Percentiles rank a stretch among this genome's conserved stretches.
Conservation (phyloP, 495 filamentous ascomycete genomes). For the Hypoxylon trugodes region DNA sequence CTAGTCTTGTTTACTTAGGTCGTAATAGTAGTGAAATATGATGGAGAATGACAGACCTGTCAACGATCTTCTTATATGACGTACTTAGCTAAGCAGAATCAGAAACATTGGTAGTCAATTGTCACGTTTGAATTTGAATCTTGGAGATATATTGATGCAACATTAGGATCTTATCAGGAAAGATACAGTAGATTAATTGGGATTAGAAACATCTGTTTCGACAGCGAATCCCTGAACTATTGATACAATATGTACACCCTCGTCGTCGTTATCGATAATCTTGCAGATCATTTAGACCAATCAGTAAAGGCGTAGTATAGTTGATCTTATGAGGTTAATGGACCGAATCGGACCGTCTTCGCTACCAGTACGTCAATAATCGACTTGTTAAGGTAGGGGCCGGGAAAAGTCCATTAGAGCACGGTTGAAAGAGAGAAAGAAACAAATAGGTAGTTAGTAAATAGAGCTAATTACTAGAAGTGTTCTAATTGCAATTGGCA, state of each 20-base stretch:
- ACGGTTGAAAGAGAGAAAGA: background rate
- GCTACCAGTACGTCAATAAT: conserved; percentile 5
- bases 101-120: too few relatives aligned
- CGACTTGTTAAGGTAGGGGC: background rate
- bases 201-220: conserved; percentile 10
- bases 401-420: background rate
- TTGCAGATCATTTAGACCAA: conserved; percentile 20
- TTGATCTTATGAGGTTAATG: conserved; percentile 9
- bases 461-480: too few relatives aligned
- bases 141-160: too few relatives aligned
- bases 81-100: background rate
- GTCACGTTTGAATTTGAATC: too few relatives aligned
- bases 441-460: background rate
- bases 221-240: background rate
- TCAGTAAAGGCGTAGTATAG: background rate
- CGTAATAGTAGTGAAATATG: too few relatives aligned
- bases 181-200: too few relatives aligned
- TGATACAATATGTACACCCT: too few relatives aligned
- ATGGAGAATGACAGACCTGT: background rate
- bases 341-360: conserved; percentile 41
- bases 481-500: conserved; percentile 7
- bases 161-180: too few relatives aligned
- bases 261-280: conserved; percentile 17
- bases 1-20: too few relatives aligned
- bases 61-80: background rate